Evolutionary conservation across 495 filamentous ascomycete species (phyloP), one percentile per base, ranked within the genome.

Genomic region (Penicillium malachiteum): DNA sequence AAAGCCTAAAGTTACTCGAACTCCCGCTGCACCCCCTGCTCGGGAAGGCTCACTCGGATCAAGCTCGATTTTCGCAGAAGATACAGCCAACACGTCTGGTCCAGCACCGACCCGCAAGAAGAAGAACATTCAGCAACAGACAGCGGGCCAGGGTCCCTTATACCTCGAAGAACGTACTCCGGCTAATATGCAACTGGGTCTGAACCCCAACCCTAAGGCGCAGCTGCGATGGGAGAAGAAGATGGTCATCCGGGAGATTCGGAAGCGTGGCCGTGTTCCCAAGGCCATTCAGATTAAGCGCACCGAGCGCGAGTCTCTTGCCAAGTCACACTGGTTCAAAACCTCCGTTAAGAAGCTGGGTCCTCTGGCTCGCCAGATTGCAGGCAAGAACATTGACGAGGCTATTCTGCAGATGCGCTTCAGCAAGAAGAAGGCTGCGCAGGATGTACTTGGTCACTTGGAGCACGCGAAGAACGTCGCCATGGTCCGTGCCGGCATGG

Each of bases 341-440:
- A 96, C 94, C 0, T 87, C 83, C 12, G 71, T 88, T 48, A 97
- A 97, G 84, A 97, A 97, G 78, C 80, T 98, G 47, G 85, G 84
- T 4, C 81, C 85, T 14, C 71, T 98, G 50, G 89, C 92, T 34
- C 81, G 85, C 31, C 94, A 97, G 76, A 94, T 98, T 64, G 76
- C 82, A 0, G 94, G 94, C 38, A 77, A 96, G 85, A 87, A 85
- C 30, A 78, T 98, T 61, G 90, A 90, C 40, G 93, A 98, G 32
- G 94, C 94, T 12, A 89, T 97, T 55, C 72, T 87, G 58, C 94
- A 98, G 81, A 96, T 98, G 93, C 84, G 86, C 35, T 96, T 92
- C 73, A 90, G 85, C 71, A 88, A 89, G 81, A 98, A 98, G 84
- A 92, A 91, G 79, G 89, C 84, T 46, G 91, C 94, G 10, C 78